Base-by-base conservation (phyloP, 202 grass and related monocot species). In the Miscanthus sacchariflorus region DNA sequence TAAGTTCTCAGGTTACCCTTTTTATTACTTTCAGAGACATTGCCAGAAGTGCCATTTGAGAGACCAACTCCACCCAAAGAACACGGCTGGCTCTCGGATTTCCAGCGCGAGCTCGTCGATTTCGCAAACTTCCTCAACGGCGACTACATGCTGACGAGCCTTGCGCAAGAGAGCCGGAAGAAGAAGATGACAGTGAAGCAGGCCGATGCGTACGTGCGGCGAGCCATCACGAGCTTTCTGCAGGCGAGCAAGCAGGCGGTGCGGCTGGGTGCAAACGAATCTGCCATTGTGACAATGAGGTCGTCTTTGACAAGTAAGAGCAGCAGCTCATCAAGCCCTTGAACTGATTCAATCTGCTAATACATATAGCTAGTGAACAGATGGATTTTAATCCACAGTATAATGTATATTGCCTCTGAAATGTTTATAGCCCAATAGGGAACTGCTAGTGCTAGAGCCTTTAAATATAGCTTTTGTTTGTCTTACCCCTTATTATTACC, bases 251-350 rank as follows among this genome's bases (percentile, higher is more conserved):
- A 84, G 92, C 92, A 91, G 45, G 96, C 94, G 0, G 91, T 87
- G 28, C 87, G 78, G n/a, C 50, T 96, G 21, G 96, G 92, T 0
- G 96, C 93, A 10, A 87, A 96, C 70, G 92, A 90, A 27, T 98
- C 94, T 0, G 96, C 89, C 4, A 93, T 95, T 76, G 96, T 98
- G 1, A 90, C 90, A 19, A 98, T 98, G 96, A 93, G 92, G 77
- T 70, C 96, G 35, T 94, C 96, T 54, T 58, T 98, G 28, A 96
- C 96, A 27, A 87, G 81, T 52, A 91, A 84, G 77, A 88, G 39
- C 5, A 50, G 15, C 21, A 28, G 71, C 39, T 54, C 83, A 7
- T 54, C 83, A 7, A 39, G 19, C 46, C 72, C 83, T 1, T 86
- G 80, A 86, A 4, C 0, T 67, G 72, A 81, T 14, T 43, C 40